Conservation (phyloP, 768 basidiomycete species). For the Gymnopilus dilepis region DNA sequence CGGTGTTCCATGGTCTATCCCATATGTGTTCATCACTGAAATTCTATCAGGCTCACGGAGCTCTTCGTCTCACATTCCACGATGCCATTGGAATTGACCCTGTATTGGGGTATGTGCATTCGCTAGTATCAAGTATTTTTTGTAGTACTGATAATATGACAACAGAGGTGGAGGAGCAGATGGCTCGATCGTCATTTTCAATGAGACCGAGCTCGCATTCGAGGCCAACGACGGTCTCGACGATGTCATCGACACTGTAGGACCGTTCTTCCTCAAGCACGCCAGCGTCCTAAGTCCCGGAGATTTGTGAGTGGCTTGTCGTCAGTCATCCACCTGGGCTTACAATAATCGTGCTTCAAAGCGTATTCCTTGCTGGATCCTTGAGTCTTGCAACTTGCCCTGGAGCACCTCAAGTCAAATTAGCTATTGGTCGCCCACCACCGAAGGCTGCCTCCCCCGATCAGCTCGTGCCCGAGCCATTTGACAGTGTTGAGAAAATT, state of each 20-base stretch:
- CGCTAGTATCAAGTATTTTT: background rate
- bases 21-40: too few species aligned
- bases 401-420: slow-evolving; percentile 45
- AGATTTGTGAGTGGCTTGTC: slow-evolving; percentile 7
- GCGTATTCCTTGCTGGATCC: slow-evolving; percentile 40
- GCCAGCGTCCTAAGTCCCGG: slow-evolving; percentile 7
- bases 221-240: slow-evolving; percentile 16
- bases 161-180: slow-evolving; percentile 13
- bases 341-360: background rate
- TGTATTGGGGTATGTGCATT: slow-evolving; percentile 9
- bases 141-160: background rate
- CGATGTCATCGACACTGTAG: slow-evolving; percentile 12
- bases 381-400: slow-evolving; percentile 46
- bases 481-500: slow-evolving; percentile 34
- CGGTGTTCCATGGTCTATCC: background rate
- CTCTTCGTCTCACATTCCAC: slow-evolving; percentile 24
- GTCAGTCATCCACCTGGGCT: background rate
- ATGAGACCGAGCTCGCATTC: slow-evolving; percentile 16
- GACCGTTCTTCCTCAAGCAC: slow-evolving; percentile 12
- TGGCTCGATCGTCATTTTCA: slow-evolving; percentile 12
- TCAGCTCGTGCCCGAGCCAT: slow-evolving; percentile 17
- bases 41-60: slow-evolving; percentile 16
- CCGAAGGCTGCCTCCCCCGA: slow-evolving; percentile 36
- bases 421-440: slow-evolving; percentile 42
- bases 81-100: slow-evolving; percentile 21